A percentile compares a stretch with the other conserved stretches of the same genome.
Conservation (phyloP, 169 alveolate genomes). For the Toxoplasma gondii region DNA sequence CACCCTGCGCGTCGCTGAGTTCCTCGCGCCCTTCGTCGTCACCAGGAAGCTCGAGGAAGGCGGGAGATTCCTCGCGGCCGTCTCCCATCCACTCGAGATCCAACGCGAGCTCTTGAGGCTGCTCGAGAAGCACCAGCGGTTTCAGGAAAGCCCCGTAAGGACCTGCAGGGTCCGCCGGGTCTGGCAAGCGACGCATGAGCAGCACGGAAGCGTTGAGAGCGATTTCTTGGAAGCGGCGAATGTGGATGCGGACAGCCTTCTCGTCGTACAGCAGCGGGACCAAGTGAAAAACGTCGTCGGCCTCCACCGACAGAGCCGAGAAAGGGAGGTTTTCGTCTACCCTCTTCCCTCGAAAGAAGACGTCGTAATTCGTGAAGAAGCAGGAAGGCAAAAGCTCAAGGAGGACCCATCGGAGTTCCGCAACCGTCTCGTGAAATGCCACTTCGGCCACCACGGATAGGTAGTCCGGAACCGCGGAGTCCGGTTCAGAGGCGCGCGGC, state of each 20-base stretch:
- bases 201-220: background rate
- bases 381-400: conserved; percentile 56
- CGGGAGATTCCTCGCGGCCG: background rate
- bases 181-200: conserved; percentile 44
- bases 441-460: conserved; percentile 27
- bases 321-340: conserved; percentile 20
- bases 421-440: conserved; percentile 25
- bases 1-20: background rate
- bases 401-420: conserved; percentile 14
- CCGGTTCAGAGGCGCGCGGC: background rate
- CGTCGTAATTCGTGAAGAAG: conserved; percentile 30
- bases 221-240: conserved; percentile 3
- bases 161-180: conserved; percentile 31
- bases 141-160: conserved; percentile 26
- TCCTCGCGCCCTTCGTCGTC: background rate
- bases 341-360: background rate
- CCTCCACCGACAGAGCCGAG: background rate
- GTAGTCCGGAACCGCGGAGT: background rate
- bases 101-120: background rate
- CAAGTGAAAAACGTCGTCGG: background rate
- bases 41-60: background rate
- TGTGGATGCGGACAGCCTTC: background rate
- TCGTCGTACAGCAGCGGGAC: conserved; percentile 30
- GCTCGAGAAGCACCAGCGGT: conserved; percentile 21
- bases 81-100: background rate